Percentiles rank a stretch among this genome's conserved stretches.
phyloP scores from a whole-genome alignment of 495 filamentous ascomycete species.

The Talaromyces adpressus region DNA sequence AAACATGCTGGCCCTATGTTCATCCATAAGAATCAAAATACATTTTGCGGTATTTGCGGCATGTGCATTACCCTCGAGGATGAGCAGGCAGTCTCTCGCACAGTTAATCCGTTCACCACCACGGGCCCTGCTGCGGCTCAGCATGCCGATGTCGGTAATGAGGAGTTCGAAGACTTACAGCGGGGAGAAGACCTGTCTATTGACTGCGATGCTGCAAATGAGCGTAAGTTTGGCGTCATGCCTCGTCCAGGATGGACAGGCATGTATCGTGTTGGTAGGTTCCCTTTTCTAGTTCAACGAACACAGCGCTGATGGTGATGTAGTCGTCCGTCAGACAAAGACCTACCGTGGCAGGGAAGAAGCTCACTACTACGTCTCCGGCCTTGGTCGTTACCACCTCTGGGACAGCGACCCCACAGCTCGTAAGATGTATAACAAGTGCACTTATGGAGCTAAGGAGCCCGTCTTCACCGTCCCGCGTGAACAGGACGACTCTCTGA shows the following conservation, averaged over 20 bases:
- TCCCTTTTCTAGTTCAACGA: neutral
- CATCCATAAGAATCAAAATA: neutral
- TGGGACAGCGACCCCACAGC: constrained; percentile 3
- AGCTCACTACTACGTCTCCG: neutral
- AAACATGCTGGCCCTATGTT: constrained; percentile 4
- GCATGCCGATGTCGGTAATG: neutral
- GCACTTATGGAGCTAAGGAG: neutral
- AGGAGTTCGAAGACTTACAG: neutral
- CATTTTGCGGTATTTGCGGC: constrained; percentile 2
- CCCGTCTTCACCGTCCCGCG: constrained; percentile 4
- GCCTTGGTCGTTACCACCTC: constrained; percentile 3
- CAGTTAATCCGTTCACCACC: neutral
- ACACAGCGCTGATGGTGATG: neutral
- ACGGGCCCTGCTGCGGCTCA: neutral
- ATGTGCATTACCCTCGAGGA: constrained; percentile 7
- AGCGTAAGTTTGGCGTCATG: constrained; percentile 3
- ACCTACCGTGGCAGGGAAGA: neutral
- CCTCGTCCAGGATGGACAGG: constrained; percentile 2
- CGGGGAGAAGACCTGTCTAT: neutral
- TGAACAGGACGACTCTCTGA: neutral
- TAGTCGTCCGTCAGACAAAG: neutral
- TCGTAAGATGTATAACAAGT: neutral
- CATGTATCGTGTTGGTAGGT: constrained; percentile 1
- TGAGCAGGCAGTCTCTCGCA: neutral
- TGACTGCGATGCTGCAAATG: neutral